Conservation (phyloP, 345 rosid species). For the Orychophragmus violaceus region DNA sequence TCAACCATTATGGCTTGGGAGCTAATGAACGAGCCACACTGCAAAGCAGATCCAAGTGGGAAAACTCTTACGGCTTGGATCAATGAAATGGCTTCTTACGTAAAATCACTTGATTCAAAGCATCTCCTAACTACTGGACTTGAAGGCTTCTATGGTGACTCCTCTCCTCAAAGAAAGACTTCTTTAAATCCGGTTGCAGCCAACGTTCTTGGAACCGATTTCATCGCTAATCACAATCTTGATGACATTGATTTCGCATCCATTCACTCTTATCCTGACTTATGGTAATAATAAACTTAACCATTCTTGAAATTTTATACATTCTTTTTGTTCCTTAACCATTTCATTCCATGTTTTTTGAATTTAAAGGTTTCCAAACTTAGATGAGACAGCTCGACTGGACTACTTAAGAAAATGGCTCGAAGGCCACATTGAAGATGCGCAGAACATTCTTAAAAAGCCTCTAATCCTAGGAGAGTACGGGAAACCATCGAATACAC, state of each 20-base stretch:
- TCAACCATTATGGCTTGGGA: slow-evolving; percentile 84
- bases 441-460: slow-evolving; percentile 57
- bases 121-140: slow-evolving; percentile 66
- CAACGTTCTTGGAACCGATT: slow-evolving; percentile 51
- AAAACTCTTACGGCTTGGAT: slow-evolving; percentile 52
- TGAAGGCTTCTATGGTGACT: slow-evolving; percentile 74
- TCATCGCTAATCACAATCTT: slow-evolving; percentile 53
- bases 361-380: slow-evolving; percentile 51
- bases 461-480: slow-evolving; percentile 72
- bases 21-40: slow-evolving; percentile 74
- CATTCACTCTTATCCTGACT: slow-evolving; percentile 62
- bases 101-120: slow-evolving; percentile 50
- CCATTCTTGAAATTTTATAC: neutral
- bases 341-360: neutral
- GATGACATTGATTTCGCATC: slow-evolving; percentile 60
- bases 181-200: slow-evolving; percentile 29
- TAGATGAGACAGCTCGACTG: slow-evolving; percentile 41
- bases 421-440: slow-evolving; percentile 56
- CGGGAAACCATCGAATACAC: slow-evolving; percentile 52
- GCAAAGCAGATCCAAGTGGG: slow-evolving; percentile 49
- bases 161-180: slow-evolving; percentile 33
- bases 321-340: neutral
- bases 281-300: slow-evolving; percentile 37
- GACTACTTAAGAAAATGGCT: slow-evolving; percentile 58
- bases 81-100: slow-evolving; percentile 54